These are phyloP conservation scores for Elaeis oleifera DNA, from an alignment of 202 grass and related monocot genomes.

Conservation along the genomic window DNA sequence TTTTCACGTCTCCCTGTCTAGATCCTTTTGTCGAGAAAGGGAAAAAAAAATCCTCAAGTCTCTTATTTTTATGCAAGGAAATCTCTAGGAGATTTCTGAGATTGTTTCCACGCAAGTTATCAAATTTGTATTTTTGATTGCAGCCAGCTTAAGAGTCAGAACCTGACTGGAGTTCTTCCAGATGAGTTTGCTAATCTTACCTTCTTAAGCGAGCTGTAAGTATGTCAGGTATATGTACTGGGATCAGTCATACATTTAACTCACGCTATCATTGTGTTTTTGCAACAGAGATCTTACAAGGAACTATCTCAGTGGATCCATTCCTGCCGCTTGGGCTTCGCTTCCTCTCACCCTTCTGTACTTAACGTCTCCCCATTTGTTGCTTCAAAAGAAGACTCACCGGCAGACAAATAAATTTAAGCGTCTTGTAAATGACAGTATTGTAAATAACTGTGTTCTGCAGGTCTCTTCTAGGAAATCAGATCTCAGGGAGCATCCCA, in stretches of 20 bases:
- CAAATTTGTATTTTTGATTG: constrained; percentile 13
- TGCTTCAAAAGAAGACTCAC: too few species aligned
- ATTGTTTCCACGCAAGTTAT: constrained; percentile 9
- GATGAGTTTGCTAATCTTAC: constrained; percentile 73
- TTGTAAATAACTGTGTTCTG: constrained; percentile 4
- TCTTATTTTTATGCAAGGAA: too few species aligned
- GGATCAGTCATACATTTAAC: too few species aligned
- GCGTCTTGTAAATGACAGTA: too few species aligned
- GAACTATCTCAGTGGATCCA: too few species aligned
- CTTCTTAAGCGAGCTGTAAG: not conserved
- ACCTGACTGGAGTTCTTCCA: constrained; percentile 63
- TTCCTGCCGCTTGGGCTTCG: too few species aligned
- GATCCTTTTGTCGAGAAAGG: too few species aligned
- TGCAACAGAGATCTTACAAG: too few species aligned
- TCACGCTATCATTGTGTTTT: not conserved
- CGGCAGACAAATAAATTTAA: too few species aligned
- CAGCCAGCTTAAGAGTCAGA: constrained; percentile 57
- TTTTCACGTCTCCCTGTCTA: too few species aligned
- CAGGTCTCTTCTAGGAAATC: not conserved
- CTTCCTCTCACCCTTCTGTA: too few species aligned
- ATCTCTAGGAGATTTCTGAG: not conserved
- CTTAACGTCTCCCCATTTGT: not conserved
- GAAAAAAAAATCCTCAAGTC: too few species aligned
- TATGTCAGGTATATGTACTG: constrained; percentile 25
- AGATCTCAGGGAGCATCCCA: not conserved